Conservation (phyloP, 1,284 basidiomycete genomes). For the Ceratobasidium sp. region DNA sequence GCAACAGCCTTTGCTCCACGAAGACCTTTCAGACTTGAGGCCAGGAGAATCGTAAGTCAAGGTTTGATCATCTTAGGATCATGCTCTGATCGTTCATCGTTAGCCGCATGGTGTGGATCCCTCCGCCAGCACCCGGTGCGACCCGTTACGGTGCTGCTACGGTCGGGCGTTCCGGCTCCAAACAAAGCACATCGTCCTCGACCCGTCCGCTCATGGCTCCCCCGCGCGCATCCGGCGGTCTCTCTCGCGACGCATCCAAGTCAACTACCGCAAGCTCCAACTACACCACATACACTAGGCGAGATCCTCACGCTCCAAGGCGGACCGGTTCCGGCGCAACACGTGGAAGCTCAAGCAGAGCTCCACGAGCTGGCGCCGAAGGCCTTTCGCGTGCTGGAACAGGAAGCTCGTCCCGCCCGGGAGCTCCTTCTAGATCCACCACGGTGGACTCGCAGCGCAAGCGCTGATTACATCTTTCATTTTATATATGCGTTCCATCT, state of each 20-base stretch:
- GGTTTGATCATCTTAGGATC: not conserved
- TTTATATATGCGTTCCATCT: constrained; percentile 3
- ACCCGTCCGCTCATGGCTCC: constrained; percentile 9
- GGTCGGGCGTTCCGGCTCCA: constrained; percentile 32
- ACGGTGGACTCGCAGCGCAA: constrained; percentile 31
- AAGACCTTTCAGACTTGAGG: constrained; percentile 20
- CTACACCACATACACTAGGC: not conserved
- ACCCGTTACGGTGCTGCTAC: constrained; percentile 34
- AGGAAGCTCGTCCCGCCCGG: constrained; percentile 27
- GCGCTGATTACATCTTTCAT: constrained; percentile 13
- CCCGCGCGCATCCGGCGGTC: constrained; percentile 1
- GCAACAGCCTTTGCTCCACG: constrained; percentile 25
- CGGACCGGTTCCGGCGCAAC: constrained; percentile 27
- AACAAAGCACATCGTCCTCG: constrained; percentile 33
- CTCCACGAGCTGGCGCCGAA: constrained; percentile 14
- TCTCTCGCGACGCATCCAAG: constrained; percentile 27
- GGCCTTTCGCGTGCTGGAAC: constrained; percentile 30
- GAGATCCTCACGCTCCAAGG: constrained; percentile 13
- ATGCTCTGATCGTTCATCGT: not conserved
- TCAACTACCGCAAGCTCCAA: constrained; percentile 22
- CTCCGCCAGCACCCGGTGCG: constrained; percentile 22
- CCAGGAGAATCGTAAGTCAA: constrained; percentile 35
- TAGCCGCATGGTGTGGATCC: constrained; percentile 36
- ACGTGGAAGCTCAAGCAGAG: constrained; percentile 9
- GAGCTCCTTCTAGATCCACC: constrained; percentile 11